A percentile compares a stretch with the other conserved stretches of the same genome.
phyloP scores from a whole-genome alignment of 306 rosid species.

The Trifolium pratense region DNA sequence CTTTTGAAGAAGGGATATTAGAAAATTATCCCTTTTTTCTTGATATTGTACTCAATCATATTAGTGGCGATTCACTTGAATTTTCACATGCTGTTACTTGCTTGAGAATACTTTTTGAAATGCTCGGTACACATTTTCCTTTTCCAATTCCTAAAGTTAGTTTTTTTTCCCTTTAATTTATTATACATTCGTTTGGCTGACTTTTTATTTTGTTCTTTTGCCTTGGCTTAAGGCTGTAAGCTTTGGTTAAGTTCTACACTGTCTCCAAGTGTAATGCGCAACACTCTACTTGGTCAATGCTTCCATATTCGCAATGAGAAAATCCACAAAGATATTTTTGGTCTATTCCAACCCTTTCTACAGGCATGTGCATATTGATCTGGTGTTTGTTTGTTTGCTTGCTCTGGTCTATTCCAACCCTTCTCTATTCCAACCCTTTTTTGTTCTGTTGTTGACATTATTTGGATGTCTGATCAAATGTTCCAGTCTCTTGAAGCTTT shows the following conservation, averaged over 20 bases:
- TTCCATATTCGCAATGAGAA: slow-evolving; percentile 92
- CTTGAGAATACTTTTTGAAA: slow-evolving; percentile 85
- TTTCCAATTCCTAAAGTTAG: slow-evolving; percentile 25
- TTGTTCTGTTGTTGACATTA: slow-evolving; percentile 38
- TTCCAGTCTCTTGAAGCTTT: slow-evolving; percentile 96
- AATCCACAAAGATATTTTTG: slow-evolving; percentile 92
- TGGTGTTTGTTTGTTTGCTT: slow-evolving; percentile 33
- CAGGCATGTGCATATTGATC: slow-evolving; percentile 68
- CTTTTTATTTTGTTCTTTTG: slow-evolving; percentile 33
- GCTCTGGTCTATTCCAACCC: no score
- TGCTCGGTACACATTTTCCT: slow-evolving; percentile 68
- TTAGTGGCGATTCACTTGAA: slow-evolving; percentile 81
- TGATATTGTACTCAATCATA: slow-evolving; percentile 91
- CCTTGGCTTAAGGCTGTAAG: slow-evolving; percentile 76
- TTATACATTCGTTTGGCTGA: slow-evolving; percentile 36
- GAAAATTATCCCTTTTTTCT: slow-evolving; percentile 90
- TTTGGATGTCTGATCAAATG: slow-evolving; percentile 42
- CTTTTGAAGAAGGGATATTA: slow-evolving; percentile 97
- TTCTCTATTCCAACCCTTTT: no score
- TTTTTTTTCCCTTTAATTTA: slow-evolving; percentile 15
- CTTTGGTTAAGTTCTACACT: slow-evolving; percentile 96
- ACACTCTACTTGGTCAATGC: slow-evolving; percentile 96
- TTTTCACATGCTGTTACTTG: slow-evolving; percentile 94
- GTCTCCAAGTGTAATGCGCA: slow-evolving; percentile 92
- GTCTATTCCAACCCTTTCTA: slow-evolving; percentile 91